Evolutionary conservation across 106 monocot genomes (phyloP), one percentile per base, ranked within the genome.

Genomic region (Dioscorea dumetorum): DNA sequence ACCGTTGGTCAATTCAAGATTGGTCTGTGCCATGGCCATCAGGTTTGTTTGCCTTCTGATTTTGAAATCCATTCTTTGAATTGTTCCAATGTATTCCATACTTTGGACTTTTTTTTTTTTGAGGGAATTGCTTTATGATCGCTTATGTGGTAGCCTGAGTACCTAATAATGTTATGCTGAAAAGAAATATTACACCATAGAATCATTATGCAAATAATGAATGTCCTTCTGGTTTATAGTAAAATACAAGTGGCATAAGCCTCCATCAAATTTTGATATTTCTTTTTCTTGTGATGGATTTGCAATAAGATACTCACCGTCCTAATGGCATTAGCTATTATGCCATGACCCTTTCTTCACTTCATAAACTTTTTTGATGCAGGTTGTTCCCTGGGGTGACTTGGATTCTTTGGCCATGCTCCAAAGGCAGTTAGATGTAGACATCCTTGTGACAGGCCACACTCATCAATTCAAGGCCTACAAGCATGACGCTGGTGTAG

Each of bases 381-480:
- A 97, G 92, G 74, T 97, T 49, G 67, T 92, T 16, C 92, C 97
- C 22, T 92, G 87, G 92, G 92, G 92, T 23, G 89, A 97, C 70
- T 76, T 97, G 89, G 87, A 92, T 71, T 92, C 89, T 0, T 69
- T 90, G 48, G 92, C 97, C 28, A 92, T 92, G 89, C 84, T 99
- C 31, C 97, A 99, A 75, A 80, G 87, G 64, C 91, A 99, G 66
- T 33, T 99, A 61, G 97, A 89, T 70, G 97, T 99, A 8, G 97
- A 99, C 70, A 87, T 92, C 50, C 89, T 99, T 4, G 87, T 99
- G 17, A 87, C 89, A 15, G 89, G 89, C 22, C 97, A 92, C 74
- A 97, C 89, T 15, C 97, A 89, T 58, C 97, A 92, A 68, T 97
- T 97, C 80, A 99, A 99, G 81, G 97, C 97, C 10, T 99, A 99